These are phyloP conservation scores for Nicotiana tomentosiformis DNA, from an alignment of 257 asterid genomes.

Conservation along the genomic window DNA sequence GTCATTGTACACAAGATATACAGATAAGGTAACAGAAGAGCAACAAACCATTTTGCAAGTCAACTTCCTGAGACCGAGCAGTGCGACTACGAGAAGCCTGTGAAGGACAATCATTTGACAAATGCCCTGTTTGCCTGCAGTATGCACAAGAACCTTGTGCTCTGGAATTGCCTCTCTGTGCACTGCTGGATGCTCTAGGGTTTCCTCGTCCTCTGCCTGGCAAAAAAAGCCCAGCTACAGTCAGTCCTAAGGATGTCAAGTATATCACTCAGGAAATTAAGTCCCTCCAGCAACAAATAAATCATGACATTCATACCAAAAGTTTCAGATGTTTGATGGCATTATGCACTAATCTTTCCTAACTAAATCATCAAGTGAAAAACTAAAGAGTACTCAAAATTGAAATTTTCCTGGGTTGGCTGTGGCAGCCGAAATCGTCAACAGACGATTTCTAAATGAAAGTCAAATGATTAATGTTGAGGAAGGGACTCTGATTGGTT, in stretches of 20 bases:
- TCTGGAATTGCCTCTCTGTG: constrained; percentile 53
- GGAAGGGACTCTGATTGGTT: background rate
- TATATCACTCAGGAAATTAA: background rate
- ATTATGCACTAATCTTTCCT: background rate
- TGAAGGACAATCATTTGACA: constrained; percentile 43
- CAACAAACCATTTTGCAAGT: constrained; percentile 46
- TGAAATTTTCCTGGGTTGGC: background rate
- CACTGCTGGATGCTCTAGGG: constrained; percentile 42
- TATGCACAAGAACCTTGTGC: constrained; percentile 40
- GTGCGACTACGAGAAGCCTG: constrained; percentile 44
- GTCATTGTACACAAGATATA: background rate
- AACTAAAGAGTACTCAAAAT: background rate
- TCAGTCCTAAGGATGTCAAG: background rate
- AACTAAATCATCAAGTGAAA: background rate
- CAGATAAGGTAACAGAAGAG: constrained; percentile 2
- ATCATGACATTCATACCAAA: constrained; percentile 5
- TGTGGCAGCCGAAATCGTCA: background rate
- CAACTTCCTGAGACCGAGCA: constrained; percentile 38
- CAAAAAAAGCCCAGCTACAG: constrained; percentile 13
- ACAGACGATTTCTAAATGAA: background rate
- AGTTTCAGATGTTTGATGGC: background rate
- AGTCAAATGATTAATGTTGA: background rate
- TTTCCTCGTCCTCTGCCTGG: constrained; percentile 75
- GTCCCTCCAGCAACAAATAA: background rate
- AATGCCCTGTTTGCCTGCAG: constrained; percentile 59